Percentiles rank a stretch among this genome's conserved stretches.
Evolutionary conservation across 306 rosid genomes (phyloP).

Genomic region (Vigna reflexopilosa): DNA sequence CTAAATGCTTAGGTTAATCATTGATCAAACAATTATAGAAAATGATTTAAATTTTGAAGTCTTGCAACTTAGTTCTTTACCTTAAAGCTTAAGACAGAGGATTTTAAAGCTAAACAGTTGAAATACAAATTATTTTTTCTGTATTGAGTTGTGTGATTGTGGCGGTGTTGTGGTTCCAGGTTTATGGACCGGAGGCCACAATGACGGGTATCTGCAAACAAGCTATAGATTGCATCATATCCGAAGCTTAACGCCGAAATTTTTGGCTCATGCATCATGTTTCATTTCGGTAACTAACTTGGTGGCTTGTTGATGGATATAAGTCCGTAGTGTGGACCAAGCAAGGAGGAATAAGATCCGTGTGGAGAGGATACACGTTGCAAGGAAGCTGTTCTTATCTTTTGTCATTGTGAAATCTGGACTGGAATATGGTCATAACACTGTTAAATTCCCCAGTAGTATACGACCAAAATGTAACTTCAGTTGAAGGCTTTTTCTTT

Average conservation of each 20-base stretch:
- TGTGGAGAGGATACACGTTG: not conserved
- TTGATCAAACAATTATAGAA: not conserved
- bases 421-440: not conserved
- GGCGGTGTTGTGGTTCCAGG: slow-evolving; percentile 54
- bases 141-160: slow-evolving; percentile 20
- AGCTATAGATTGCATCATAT: slow-evolving; percentile 79
- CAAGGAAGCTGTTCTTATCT: slow-evolving; percentile 20
- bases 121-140: not conserved
- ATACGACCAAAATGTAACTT: too few relatives aligned
- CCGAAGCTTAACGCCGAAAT: slow-evolving; percentile 49
- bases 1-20: not conserved
- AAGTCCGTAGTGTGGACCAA: not conserved
- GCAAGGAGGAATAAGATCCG: slow-evolving; percentile 25
- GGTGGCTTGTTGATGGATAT: too few relatives aligned
- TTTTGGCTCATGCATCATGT: too few relatives aligned
- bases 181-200: slow-evolving; percentile 88
- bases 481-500: too few relatives aligned
- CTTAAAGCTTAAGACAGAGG: slow-evolving; percentile 11
- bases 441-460: too few relatives aligned
- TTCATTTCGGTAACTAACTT: too few relatives aligned
- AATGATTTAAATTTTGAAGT: slow-evolving; percentile 19
- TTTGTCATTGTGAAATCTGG: slow-evolving; percentile 23
- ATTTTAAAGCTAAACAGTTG: not conserved
- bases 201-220: slow-evolving; percentile 92
- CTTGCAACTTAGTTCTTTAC: slow-evolving; percentile 8